These are phyloP conservation scores for Yamadazyma spencermartinsiae DNA, from an alignment of 1,139 yeast genomes.

Conservation along the genomic window DNA sequence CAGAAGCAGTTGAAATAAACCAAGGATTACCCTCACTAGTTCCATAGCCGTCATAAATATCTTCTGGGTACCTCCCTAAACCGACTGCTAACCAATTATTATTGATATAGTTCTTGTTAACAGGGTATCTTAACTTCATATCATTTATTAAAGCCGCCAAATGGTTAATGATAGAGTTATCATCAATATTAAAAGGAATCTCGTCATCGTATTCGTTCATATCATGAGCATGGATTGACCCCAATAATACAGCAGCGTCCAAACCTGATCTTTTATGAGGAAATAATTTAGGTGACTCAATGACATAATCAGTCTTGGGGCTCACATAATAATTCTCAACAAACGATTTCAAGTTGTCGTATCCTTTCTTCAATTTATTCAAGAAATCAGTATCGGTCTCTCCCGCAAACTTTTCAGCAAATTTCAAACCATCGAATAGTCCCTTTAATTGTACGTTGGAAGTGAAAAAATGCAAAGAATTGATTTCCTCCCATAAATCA, in stretches of 20 bases:
- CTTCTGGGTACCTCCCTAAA: slow-evolving; percentile 93
- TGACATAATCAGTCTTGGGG: slow-evolving; percentile 49
- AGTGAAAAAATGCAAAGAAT: slow-evolving; percentile 77
- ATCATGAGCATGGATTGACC: slow-evolving; percentile 64
- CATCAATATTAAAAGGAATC: slow-evolving; percentile 62
- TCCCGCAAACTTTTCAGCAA: slow-evolving; percentile 29
- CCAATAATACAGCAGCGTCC: slow-evolving; percentile 78
- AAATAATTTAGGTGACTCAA: slow-evolving; percentile 64
- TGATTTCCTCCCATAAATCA: slow-evolving; percentile 93
- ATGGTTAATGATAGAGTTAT: slow-evolving; percentile 57
- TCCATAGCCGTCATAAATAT: slow-evolving; percentile 78
- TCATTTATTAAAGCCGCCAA: slow-evolving; percentile 57
- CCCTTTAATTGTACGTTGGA: slow-evolving; percentile 73
- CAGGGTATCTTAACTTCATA: slow-evolving; percentile 74
- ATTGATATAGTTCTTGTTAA: slow-evolving; percentile 49
- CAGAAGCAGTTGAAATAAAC: slow-evolving; percentile 86
- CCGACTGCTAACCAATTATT: slow-evolving; percentile 49
- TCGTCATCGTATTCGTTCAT: slow-evolving; percentile 22
- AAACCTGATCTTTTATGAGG: slow-evolving; percentile 59
- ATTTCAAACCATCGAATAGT: slow-evolving; percentile 53
- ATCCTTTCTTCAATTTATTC: slow-evolving; percentile 23
- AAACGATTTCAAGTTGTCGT: slow-evolving; percentile 35
- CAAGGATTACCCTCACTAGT: slow-evolving; percentile 88
- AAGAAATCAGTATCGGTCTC: slow-evolving; percentile 35
- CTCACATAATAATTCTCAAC: slow-evolving; percentile 40